phyloP scores from a whole-genome alignment of 2,329 filamentous ascomycete genomes.

The Fusarium staphyleae region DNA sequence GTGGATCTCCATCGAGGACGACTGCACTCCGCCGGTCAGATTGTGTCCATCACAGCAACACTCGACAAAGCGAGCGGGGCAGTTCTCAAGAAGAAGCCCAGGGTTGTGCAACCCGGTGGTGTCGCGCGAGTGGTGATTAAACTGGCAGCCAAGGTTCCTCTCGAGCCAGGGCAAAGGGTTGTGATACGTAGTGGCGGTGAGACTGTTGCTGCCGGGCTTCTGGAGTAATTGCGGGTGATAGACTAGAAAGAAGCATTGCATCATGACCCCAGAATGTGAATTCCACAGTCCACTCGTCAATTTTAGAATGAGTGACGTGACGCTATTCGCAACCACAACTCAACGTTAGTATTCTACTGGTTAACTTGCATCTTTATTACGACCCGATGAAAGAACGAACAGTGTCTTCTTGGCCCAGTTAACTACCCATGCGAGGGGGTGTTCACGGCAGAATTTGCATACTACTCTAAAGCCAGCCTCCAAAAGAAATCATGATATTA shows the following conservation, averaged over 20 bases:
- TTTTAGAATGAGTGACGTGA: too few species aligned
- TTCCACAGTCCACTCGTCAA: too few species aligned
- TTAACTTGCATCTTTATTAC: too few species aligned
- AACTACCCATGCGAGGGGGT: too few species aligned
- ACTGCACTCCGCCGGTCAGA: slow-evolving; percentile 77
- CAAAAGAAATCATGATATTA: too few species aligned
- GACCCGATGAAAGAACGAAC: too few species aligned
- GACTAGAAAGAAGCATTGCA: slow-evolving; percentile 6
- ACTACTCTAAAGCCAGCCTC: too few species aligned
- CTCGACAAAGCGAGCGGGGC: slow-evolving; percentile 81
- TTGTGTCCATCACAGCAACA: slow-evolving; percentile 73
- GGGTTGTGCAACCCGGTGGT: slow-evolving; percentile 79
- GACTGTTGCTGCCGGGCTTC: slow-evolving; percentile 85
- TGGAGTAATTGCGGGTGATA: slow-evolving; percentile 63
- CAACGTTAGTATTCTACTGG: too few species aligned
- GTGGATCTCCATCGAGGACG: slow-evolving; percentile 89
- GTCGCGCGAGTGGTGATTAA: slow-evolving; percentile 81
- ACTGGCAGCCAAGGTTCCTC: slow-evolving; percentile 74
- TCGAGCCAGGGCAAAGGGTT: slow-evolving; percentile 81
- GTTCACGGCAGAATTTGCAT: too few species aligned
- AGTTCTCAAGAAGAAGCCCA: slow-evolving; percentile 82
- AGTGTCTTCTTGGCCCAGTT: too few species aligned
- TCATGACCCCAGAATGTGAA: not conserved
- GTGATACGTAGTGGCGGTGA: slow-evolving; percentile 81
- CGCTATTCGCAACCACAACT: too few species aligned